phyloP scores from a whole-genome alignment of 163 green algal species.

The Scenedesmus sp. region DNA sequence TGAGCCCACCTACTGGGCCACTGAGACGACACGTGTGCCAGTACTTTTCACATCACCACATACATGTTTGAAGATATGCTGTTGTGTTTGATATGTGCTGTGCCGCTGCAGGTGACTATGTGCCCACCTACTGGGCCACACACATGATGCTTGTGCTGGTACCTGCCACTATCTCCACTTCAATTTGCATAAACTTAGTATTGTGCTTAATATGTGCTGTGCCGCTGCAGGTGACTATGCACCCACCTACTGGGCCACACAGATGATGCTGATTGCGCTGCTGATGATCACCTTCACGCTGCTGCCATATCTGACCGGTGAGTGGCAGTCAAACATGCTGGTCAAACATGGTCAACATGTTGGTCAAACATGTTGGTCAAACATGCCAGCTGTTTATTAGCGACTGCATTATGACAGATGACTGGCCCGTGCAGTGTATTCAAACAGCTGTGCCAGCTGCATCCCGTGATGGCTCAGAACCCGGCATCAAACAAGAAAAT shows the following conservation, averaged over 20 bases:
- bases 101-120: constrained; percentile 18
- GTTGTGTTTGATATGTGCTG: neutral
- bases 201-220: neutral
- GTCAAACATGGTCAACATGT: too few species aligned
- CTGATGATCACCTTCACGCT: constrained; percentile 25
- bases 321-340: neutral
- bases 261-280: constrained; percentile 34
- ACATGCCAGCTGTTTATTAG: too few species aligned
- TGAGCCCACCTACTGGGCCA: constrained; percentile 34
- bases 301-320: constrained; percentile 42
- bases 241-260: constrained; percentile 39
- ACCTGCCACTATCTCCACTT: neutral
- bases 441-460: too few species aligned
- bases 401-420: too few species aligned
- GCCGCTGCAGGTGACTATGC: constrained; percentile 18
- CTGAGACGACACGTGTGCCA: neutral
- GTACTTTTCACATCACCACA: neutral
- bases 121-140: constrained; percentile 35
- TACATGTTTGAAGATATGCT: too few species aligned
- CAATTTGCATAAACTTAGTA: too few species aligned
- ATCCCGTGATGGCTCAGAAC: too few species aligned
- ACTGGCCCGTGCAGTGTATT: too few species aligned
- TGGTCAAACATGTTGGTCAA: too few species aligned
- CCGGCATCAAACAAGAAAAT: too few species aligned
- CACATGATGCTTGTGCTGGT: neutral